Evolutionary conservation across 164 flowering plant genomes (phyloP).

Genomic region (Magnolia sinica): DNA sequence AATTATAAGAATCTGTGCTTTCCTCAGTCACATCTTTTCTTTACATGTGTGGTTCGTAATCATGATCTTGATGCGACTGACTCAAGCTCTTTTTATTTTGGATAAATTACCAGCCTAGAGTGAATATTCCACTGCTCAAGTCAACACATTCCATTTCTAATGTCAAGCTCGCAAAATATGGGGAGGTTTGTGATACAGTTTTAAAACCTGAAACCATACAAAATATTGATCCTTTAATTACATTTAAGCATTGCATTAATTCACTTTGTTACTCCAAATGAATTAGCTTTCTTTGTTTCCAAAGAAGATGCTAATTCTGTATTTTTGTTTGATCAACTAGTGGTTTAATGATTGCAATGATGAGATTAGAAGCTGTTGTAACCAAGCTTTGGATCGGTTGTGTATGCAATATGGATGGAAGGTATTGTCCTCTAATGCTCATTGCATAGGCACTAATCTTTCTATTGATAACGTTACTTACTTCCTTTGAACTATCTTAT

Average conservation of each 20-base stretch:
- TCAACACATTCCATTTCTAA: conserved; percentile 28
- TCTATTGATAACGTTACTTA: neutral
- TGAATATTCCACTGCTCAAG: conserved; percentile 56
- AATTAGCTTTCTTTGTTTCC: neutral
- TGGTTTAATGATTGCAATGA: conserved; percentile 87
- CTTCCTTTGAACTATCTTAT: neutral
- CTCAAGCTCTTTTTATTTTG: conserved; percentile 11
- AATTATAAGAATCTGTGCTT: neutral
- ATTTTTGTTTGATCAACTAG: conserved; percentile 29
- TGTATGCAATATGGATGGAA: conserved; percentile 60
- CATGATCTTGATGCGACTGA: conserved; percentile 2
- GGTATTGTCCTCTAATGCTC: conserved; percentile 39
- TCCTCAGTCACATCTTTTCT: neutral
- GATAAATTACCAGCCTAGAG: conserved; percentile 47
- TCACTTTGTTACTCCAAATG: neutral
- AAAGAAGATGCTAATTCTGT: conserved; percentile 4
- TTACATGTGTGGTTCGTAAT: neutral
- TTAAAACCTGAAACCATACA: neutral
- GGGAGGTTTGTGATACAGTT: conserved; percentile 50
- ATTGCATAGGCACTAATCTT: neutral
- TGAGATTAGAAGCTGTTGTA: conserved; percentile 66
- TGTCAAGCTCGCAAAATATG: conserved; percentile 69
- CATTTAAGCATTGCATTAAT: neutral
- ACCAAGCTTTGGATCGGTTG: conserved; percentile 52
- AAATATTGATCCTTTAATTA: neutral